A percentile compares a stretch with the other conserved stretches of the same genome.
phyloP scores from a whole-genome alignment of 2,329 filamentous ascomycete genomes.

The Fusarium avenaceum region DNA sequence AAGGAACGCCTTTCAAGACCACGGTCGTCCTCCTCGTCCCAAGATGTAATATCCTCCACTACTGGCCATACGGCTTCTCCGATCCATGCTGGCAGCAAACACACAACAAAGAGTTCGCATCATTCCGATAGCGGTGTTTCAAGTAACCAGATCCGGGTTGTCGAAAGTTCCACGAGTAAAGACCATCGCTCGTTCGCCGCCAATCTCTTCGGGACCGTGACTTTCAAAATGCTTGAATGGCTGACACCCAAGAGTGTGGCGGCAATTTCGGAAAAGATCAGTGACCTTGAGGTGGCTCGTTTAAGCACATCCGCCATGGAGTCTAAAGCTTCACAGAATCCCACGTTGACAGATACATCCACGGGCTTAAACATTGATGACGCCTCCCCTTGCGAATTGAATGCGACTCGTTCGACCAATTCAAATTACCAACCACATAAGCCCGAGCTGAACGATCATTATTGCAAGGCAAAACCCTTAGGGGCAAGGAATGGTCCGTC shows the following conservation, averaged over 20 bases:
- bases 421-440: slow-evolving; percentile 5
- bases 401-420: background rate
- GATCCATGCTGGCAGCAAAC: background rate
- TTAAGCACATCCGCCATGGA: slow-evolving; percentile 4
- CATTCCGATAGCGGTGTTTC: background rate
- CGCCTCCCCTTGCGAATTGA: background rate
- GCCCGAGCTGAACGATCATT: slow-evolving; percentile 11
- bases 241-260: slow-evolving; percentile 71
- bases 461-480: slow-evolving; percentile 1
- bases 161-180: slow-evolving; percentile 63
- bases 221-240: slow-evolving; percentile 80
- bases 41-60: background rate
- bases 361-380: slow-evolving; percentile 4
- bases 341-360: background rate
- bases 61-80: background rate
- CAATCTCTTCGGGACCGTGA: slow-evolving; percentile 74
- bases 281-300: slow-evolving; percentile 16
- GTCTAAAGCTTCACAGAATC: slow-evolving; percentile 1
- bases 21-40: slow-evolving; percentile 20
- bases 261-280: slow-evolving; percentile 59
- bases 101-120: background rate
- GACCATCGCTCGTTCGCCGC: slow-evolving; percentile 73
- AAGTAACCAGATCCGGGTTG: slow-evolving; percentile 55
- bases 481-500: slow-evolving; percentile 30
- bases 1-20: slow-evolving; percentile 20